Base-by-base conservation (phyloP, 495 filamentous ascomycete species). In the Lindgomyces ingoldianus region DNA sequence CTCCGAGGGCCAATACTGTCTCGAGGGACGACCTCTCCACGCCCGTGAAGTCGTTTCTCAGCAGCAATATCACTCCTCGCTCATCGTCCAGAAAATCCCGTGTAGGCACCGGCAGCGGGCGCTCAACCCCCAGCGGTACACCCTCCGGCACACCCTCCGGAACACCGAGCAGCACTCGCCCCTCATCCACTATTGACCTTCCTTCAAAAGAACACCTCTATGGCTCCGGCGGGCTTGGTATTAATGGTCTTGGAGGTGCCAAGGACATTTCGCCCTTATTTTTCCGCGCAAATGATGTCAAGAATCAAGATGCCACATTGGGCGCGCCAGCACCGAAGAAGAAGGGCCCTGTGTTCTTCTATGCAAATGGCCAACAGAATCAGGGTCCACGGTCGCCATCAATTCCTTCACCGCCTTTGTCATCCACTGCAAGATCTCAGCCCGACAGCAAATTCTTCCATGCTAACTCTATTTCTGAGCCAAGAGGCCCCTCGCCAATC, bases 391-490 rank as follows among this genome's bases (percentile, higher is more conserved):
- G 51, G 19, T 8, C 58, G 21, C 52, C 22, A 21, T 24, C 57
- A 30, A 56, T 64, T 6, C 70, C 72, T 4, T 74, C 72, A 6
- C 72, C 72, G 36, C 64, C 72, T 3, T 36, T 67, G 19, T 74
- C 69, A 8, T 42, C 69, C 8, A 48, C 62, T 1, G 64, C 61
- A 19, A 52, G 69, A 24, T 4, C 69, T 11, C 45, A 51, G 21
- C 27, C 48, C 22, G 71, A 64, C 26, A 62, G 68, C 21, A 73
- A 73, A 30, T 78, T 77, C 61, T 75, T 77, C 60, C 83, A 84
- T 56, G 83, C 81, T 3, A 81, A 84, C 65, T 81, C 82, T 8
- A 67, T 76, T 8, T 71, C 76, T 58, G 81, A 84, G 62, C 67
- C 66, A 39, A 71, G 39, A 46, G 45, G 51, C 24, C n/a, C 24